Evolutionary conservation across 768 basidiomycete genomes (phyloP).

Genomic region (Leccinum variicolor): DNA sequence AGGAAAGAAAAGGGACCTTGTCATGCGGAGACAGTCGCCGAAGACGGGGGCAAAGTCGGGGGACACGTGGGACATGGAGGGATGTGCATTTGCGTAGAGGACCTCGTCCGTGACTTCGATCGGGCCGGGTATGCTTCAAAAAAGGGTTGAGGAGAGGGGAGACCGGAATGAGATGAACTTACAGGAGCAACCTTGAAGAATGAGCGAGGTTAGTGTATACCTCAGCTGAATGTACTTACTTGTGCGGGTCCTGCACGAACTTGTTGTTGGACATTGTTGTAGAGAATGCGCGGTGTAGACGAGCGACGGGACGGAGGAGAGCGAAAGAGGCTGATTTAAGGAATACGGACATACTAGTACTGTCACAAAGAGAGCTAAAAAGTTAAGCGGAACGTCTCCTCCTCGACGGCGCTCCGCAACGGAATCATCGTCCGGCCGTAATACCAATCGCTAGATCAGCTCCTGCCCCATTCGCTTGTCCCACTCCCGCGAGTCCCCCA

Average conservation of each 20-base stretch:
- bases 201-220: constrained; percentile 21
- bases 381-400: not conserved
- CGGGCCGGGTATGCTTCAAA: constrained; percentile 56
- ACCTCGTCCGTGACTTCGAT: constrained; percentile 69
- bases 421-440: constrained; percentile 31
- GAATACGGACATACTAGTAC: not conserved
- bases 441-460: constrained; percentile 32
- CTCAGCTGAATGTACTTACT: constrained; percentile 35
- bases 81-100: constrained; percentile 90
- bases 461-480: constrained; percentile 34
- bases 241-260: constrained; percentile 42
- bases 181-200: constrained; percentile 49
- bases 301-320: not conserved
- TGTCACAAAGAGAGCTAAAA: not conserved
- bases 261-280: constrained; percentile 18
- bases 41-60: constrained; percentile 86
- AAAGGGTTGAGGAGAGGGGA: not conserved
- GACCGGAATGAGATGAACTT: not conserved
- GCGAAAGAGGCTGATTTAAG: not conserved
- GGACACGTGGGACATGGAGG: constrained; percentile 84
- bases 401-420: constrained; percentile 11
- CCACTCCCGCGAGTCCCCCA: constrained; percentile 60
- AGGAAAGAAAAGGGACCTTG: constrained; percentile 41
- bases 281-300: not conserved
- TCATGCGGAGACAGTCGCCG: constrained; percentile 85